Conservation (phyloP, 2,329 filamentous ascomycete species). For the Phoma herbarum region DNA sequence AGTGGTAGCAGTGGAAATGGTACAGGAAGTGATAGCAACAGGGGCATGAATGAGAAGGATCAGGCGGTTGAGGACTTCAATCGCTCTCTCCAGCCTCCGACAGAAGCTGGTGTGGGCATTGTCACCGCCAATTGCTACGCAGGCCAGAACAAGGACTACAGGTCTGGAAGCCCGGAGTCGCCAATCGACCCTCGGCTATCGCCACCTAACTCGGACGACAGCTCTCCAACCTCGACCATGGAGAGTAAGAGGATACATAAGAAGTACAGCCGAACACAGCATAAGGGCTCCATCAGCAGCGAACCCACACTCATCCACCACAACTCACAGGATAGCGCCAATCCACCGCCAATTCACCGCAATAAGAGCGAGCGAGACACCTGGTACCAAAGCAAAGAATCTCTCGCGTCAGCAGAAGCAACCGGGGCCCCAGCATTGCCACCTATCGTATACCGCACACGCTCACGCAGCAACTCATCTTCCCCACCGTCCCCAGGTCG, state of each 20-base stretch:
- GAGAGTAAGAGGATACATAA: constrained; percentile 19
- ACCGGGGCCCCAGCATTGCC: neutral
- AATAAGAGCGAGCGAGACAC: constrained; percentile 12
- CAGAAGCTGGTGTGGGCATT: neutral
- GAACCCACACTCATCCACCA: constrained; percentile 18
- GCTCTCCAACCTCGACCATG: constrained; percentile 14
- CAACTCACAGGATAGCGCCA: constrained; percentile 11
- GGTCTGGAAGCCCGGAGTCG: constrained; percentile 16
- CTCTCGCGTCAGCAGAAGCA: constrained; percentile 2
- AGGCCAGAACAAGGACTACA: constrained; percentile 5
- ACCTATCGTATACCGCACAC: neutral
- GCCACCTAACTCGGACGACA: neutral
- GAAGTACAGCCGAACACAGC: constrained; percentile 16
- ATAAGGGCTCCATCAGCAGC: constrained; percentile 19
- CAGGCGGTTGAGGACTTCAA: constrained; percentile 11
- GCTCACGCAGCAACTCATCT: constrained; percentile 8
- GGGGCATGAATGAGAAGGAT: constrained; percentile 18
- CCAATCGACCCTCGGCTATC: constrained; percentile 22
- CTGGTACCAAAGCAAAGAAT: constrained; percentile 17
- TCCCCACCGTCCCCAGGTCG: constrained; percentile 7
- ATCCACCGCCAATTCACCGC: constrained; percentile 9
- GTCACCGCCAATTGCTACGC: constrained; percentile 10
- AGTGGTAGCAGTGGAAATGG: constrained; percentile 24
- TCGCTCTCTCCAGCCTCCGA: constrained; percentile 7
- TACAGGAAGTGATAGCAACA: constrained; percentile 25